Evolutionary conservation across 805 yeast genomes (phyloP), one percentile per base, ranked within the genome.

Genomic region (Wickerhamiella sergipiensis): DNA sequence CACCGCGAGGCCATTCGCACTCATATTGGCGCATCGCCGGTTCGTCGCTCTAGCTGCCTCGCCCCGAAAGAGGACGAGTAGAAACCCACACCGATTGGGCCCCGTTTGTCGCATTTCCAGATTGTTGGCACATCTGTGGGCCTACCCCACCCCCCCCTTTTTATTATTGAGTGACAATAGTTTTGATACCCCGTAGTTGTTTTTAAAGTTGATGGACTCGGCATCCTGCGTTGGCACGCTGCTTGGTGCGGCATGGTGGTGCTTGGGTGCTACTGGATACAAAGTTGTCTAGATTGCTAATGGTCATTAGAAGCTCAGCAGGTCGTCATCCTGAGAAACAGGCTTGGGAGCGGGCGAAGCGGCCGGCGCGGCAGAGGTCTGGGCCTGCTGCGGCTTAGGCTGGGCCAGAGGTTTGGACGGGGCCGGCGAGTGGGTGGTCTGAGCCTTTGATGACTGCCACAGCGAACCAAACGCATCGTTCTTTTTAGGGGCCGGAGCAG

Each of bases 381-480:
- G n/a, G 17, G 18, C 29, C 6, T 13, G 21, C 31, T 38, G 10
- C 2, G 46, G 4, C 18, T 22, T 23, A 33, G 53, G 49, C 42
- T 7, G 19, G 15, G 40, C 19, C 38, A 24, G 29, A 6, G 36
- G 50, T 17, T 15, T 47, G 6, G 49, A 38, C n/a, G n/a, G n/a
- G n/a, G n/a, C n/a, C n/a, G n/a, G n/a, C n/a, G n/a, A n/a, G n/a
- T n/a, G n/a, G 1, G 51, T 21, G 24, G 61, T 57, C 10, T 55
- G 51, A 21, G 56, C 12, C 48, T 60, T 59, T 29, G 59, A 53
- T 23, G 55, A 43, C 47, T 56, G 61, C 73, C 73, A 70, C 46
- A 70, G 56, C 33, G 69, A 66, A 33, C 71, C 70, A 55, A 70
- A 70, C 3, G 66, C 67, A 52, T 70, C 73, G 49, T 54, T 57